Base-by-base conservation (phyloP, 2,329 filamentous ascomycete genomes). In the Colletotrichum chrysophilum region DNA sequence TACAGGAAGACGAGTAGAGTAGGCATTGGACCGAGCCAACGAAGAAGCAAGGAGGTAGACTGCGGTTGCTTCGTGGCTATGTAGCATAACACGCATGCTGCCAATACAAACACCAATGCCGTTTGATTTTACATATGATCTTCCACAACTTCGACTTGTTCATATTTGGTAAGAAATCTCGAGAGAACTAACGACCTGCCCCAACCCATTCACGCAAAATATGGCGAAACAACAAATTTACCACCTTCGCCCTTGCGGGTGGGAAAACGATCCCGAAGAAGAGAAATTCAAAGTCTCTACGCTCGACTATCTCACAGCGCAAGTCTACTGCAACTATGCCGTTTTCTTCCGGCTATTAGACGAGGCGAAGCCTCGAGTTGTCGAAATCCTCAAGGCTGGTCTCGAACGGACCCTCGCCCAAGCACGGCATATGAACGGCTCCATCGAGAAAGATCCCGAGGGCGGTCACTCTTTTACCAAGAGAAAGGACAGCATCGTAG, bases 321-420 rank as follows among this genome's bases (percentile, higher is more conserved):
- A 78, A 32, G 80, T 78, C 9, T 87, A 85, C 75, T 85, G 82
- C 68, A 84, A 85, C 70, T 87, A 83, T 21, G 83, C 83, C 2
- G 71, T 87, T 0, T 86, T 86, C 75, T 87, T 87, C 77, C 80
- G 79, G 7, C 66, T 86, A 0, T 76, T 80, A 0, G 83, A 87
- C 30, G 55, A 28, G 0, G 79, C 82, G 2, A 72, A 67, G 28
- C 24, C 69, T 8, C 24, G 38, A n/a, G 79, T 75, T 0, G 78
- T 79, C 8, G 78, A 78, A 0, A 68, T 81, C 0, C 78, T 87
- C 5, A 84, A 82, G 34, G 71, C 78, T 7, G 85, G 84, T 7
- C 81, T 87, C 6, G 82, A 86, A 74, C 75, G 77, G 7, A 86
- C 83, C 2, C 78, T 88, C 0, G 80, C 80, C 34, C 85, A 88